Base-by-base conservation (phyloP, 352 stramenopile genomes). In the Phytophthora constricta region DNA sequence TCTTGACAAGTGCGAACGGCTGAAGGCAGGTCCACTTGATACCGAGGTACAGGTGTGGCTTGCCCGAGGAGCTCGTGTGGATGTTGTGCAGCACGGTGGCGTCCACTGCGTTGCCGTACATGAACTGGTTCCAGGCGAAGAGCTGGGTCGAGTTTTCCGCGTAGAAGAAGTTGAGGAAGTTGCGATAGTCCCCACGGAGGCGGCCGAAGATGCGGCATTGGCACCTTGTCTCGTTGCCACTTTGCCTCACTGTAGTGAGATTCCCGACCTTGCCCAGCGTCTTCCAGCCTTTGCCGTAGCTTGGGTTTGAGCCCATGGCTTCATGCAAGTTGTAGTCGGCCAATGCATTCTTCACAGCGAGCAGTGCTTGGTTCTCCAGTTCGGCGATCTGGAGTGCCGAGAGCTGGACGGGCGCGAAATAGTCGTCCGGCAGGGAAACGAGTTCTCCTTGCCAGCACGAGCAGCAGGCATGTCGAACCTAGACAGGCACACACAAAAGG, bases 21-120 rank as follows among this genome's bases (percentile, higher is more conserved):
- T 82, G 76, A 37, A 90, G 62, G 50, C 81, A 90, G 27, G 74
- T 71, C 86, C 86, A 94, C 49, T 94, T 94, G 72, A 91, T 86
- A 20, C 86, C 86, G 33, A 94, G 68, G 60, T 94, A 94, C 61
- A 79, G 25, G 46, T 85, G 65, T 20, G 77, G 59, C 34, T 79
- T 68, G 34, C 63, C 62, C 23, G 64, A 76, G 2, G 48, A 51
- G n/a, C 75, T 73, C 4, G 82, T 89, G 58, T 90, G 75, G 58
- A 92, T 84, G 43, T 85, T 94, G 47, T 76, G 64, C 13, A 94
- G 53, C 42, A 94, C 77, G 31, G 76, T 72, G 5, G 82, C 86
- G 68, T 94, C 86, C 17, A 90, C 57, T 0, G 70, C 72, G 42
- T 78, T 72, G 46, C 84, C 76, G 42, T 77, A 81, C 71, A 91